phyloP scores from a whole-genome alignment of 495 filamentous ascomycete species.

The Paragyromitra xinjiangensis region DNA sequence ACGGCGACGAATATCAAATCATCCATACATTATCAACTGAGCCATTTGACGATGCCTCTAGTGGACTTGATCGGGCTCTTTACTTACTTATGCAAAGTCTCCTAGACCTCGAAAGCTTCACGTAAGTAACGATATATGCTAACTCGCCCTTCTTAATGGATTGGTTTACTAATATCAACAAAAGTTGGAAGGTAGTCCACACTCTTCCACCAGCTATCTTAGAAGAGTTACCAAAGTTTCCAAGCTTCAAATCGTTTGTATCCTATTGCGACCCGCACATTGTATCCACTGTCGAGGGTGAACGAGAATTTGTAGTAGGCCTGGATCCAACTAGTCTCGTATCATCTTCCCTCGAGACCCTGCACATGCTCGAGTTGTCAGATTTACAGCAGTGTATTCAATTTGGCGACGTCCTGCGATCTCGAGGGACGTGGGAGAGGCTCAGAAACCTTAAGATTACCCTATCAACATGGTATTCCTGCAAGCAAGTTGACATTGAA shows the following conservation, averaged over 20 bases:
- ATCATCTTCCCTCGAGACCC: slow-evolving; percentile 10
- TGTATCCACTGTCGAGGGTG: background rate
- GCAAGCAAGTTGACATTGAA: slow-evolving; percentile 13
- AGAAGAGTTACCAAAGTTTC: background rate
- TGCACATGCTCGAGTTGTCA: slow-evolving; percentile 16
- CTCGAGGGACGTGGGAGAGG: slow-evolving; percentile 1
- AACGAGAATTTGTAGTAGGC: slow-evolving; percentile 15
- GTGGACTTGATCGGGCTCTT: slow-evolving; percentile 3
- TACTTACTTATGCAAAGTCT: background rate
- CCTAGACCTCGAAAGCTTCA: slow-evolving; percentile 4
- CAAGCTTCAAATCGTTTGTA: slow-evolving; percentile 13
- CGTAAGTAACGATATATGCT: background rate
- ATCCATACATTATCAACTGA: slow-evolving; percentile 12
- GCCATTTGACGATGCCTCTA: background rate
- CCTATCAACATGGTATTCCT: slow-evolving; percentile 9
- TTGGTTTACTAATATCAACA: background rate
- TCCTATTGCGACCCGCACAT: slow-evolving; percentile 18
- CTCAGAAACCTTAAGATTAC: slow-evolving; percentile 23
- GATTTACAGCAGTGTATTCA: slow-evolving; percentile 25
- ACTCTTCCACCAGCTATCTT: slow-evolving; percentile 4
- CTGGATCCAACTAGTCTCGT: slow-evolving; percentile 13
- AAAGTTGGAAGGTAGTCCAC: slow-evolving; percentile 31
- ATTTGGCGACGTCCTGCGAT: slow-evolving; percentile 12
- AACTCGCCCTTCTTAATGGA: background rate
- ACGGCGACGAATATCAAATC: slow-evolving; percentile 1